Evolutionary conservation across 2,329 filamentous ascomycete genomes (phyloP).

Genomic region (Aspergillus alliaceus): DNA sequence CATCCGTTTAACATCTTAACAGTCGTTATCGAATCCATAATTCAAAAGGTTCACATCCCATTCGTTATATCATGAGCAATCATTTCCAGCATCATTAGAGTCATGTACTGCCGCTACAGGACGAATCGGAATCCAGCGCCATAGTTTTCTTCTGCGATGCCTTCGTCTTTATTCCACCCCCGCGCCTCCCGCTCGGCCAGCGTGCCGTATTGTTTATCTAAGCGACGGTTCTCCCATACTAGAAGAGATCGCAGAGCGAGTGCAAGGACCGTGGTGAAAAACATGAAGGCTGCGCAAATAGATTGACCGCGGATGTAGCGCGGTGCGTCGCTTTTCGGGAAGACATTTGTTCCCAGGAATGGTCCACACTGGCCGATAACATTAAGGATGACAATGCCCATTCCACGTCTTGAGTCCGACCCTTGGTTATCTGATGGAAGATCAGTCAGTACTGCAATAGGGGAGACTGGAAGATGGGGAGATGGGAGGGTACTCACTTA

Average conservation of each 20-base stretch:
- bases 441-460: not conserved
- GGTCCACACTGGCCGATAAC: conserved; percentile 73
- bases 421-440: conserved; percentile 64
- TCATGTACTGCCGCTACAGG: conserved; percentile 21
- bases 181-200: conserved; percentile 15
- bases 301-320: conserved; percentile 56
- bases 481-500: conserved; percentile 41
- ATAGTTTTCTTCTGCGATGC: conserved; percentile 41
- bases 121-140: conserved; percentile 40
- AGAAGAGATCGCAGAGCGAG: conserved; percentile 55
- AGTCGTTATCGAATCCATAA: not conserved
- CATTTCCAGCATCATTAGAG: not conserved
- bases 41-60: not conserved
- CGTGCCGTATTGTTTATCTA: conserved; percentile 52
- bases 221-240: conserved; percentile 59
- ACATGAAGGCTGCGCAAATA: conserved; percentile 62
- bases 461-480: not conserved
- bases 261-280: conserved; percentile 59
- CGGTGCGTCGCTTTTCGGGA: conserved; percentile 52
- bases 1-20: not conserved
- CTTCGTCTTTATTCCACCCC: conserved; percentile 13
- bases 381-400: conserved; percentile 68
- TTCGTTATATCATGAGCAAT: not conserved
- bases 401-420: conserved; percentile 65
- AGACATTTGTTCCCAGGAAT: conserved; percentile 63